Conservation (phyloP, 2,329 filamentous ascomycete genomes). For the Ilyonectria sp. region DNA sequence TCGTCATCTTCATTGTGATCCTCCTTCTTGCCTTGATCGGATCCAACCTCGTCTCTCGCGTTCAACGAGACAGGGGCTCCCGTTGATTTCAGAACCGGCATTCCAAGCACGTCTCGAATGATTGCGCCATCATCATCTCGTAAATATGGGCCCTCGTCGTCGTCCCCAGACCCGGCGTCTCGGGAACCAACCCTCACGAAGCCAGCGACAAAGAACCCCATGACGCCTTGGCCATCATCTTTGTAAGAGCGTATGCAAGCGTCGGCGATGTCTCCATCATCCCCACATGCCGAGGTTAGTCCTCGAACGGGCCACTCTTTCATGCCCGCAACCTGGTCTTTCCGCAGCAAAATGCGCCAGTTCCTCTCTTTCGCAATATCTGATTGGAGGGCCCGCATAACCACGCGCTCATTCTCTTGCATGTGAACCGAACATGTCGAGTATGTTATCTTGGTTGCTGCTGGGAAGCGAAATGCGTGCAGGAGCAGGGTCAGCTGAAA, state of each 20-base stretch:
- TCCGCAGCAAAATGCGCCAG: conserved; percentile 83
- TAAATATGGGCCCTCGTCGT: conserved; percentile 65
- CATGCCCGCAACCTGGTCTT: conserved; percentile 84
- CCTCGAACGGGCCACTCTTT: conserved; percentile 81
- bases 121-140: conserved; percentile 70
- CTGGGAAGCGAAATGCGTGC: conserved; percentile 87
- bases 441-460: conserved; percentile 84
- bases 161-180: conserved; percentile 34
- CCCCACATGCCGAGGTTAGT: conserved; percentile 63
- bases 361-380: conserved; percentile 75
- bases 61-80: conserved; percentile 50
- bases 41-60: conserved; percentile 34
- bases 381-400: conserved; percentile 79
- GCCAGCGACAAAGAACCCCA: conserved; percentile 96
- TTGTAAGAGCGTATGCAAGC: conserved; percentile 88
- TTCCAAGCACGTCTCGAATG: conserved; percentile 58
- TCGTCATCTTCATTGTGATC: conserved; percentile 46
- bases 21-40: conserved; percentile 41
- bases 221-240: conserved; percentile 85
- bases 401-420: conserved; percentile 91
- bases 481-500: conserved; percentile 88
- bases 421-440: conserved; percentile 93
- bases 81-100: conserved; percentile 56
- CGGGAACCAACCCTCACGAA: conserved; percentile 70
- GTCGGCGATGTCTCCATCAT: conserved; percentile 72